Conservation (phyloP, 805 yeast species). For the Danielia reshetovae region DNA sequence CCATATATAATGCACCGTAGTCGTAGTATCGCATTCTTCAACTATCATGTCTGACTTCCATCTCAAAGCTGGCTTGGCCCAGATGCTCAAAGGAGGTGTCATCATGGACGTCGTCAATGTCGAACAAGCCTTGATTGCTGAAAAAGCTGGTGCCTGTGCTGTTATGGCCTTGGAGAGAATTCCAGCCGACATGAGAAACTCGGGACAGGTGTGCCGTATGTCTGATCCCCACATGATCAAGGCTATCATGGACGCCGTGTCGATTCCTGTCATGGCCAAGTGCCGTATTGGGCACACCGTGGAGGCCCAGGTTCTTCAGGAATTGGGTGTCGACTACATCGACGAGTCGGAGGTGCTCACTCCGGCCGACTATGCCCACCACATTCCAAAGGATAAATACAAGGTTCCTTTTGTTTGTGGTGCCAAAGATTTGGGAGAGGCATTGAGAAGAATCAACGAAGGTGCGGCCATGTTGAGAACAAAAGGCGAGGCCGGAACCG, state of each 20-base stretch:
- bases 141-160: slow-evolving; percentile 82
- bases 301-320: slow-evolving; percentile 75
- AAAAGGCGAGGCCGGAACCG: slow-evolving; percentile 89
- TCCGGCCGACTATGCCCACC: slow-evolving; percentile 69
- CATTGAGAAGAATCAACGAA: slow-evolving; percentile 70
- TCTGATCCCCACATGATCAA: slow-evolving; percentile 78
- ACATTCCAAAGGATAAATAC: slow-evolving; percentile 57
- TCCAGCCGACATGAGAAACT: slow-evolving; percentile 80
- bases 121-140: slow-evolving; percentile 79
- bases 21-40: not conserved
- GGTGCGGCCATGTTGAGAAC: slow-evolving; percentile 88
- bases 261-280: slow-evolving; percentile 82
- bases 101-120: slow-evolving; percentile 73
- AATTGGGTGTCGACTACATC: slow-evolving; percentile 70
- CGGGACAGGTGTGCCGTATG: slow-evolving; percentile 84
- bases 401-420: slow-evolving; percentile 83
- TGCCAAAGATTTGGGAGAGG: slow-evolving; percentile 77
- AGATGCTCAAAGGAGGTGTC: slow-evolving; percentile 79
- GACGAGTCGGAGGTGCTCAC: slow-evolving; percentile 85
- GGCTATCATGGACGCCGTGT: slow-evolving; percentile 66
- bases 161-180: slow-evolving; percentile 85
- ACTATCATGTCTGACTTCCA: slow-evolving; percentile 34
- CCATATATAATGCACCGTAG: too few species aligned
- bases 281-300: slow-evolving; percentile 80
- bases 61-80: slow-evolving; percentile 76